Evolutionary conservation across 2,329 filamentous ascomycete species (phyloP).

Genomic region (Aureobasidium vineae): DNA sequence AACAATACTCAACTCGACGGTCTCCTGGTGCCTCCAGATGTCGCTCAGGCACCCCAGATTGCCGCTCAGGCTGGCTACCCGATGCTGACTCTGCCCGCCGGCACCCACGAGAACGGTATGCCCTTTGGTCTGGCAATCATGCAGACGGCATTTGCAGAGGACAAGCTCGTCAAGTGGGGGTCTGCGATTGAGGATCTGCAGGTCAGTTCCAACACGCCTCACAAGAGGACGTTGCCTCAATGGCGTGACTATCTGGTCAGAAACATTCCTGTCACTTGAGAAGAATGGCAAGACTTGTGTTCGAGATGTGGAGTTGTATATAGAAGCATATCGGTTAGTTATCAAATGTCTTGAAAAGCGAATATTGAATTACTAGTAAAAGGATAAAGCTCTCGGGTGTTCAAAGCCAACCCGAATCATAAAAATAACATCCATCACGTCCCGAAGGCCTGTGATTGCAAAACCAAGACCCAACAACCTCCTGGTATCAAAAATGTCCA

Average conservation of each 20-base stretch:
- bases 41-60: conserved; percentile 66
- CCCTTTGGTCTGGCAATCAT: conserved; percentile 47
- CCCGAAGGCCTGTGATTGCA: no score
- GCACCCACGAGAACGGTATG: conserved; percentile 51
- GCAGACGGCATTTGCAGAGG: conserved; percentile 39
- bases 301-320: not conserved
- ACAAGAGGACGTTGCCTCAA: conserved; percentile 34
- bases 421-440: no score
- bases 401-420: no score
- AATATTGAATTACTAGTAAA: not conserved
- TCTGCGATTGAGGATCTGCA: conserved; percentile 50
- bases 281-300: not conserved
- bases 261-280: conserved; percentile 39
- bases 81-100: conserved; percentile 66
- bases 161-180: conserved; percentile 36
- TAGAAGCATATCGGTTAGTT: no score
- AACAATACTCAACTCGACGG: conserved; percentile 54
- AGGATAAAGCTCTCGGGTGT: not conserved
- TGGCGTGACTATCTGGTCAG: conserved; percentile 43
- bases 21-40: conserved; percentile 66
- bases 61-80: conserved; percentile 75
- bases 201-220: conserved; percentile 26
- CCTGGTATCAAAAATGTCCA: no score
- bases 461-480: no score
- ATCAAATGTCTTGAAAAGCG: no score